phyloP scores from a whole-genome alignment of 306 rosid genomes.

The Gleditsia sinensis region DNA sequence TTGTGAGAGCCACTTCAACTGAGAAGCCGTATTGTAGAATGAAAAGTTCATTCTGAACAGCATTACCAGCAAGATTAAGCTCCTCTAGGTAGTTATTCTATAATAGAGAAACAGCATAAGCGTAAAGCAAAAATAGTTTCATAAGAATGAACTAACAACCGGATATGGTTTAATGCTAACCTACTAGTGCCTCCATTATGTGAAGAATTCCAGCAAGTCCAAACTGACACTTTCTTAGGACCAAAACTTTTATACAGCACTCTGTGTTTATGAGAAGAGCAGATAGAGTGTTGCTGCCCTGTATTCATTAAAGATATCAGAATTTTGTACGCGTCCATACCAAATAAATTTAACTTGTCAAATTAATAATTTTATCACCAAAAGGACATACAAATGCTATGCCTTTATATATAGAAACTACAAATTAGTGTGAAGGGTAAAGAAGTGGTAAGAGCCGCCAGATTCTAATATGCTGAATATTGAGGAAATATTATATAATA shows the following conservation, averaged over 20 bases:
- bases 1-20: constrained; percentile 37
- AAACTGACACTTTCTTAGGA: constrained; percentile 76
- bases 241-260: constrained; percentile 75
- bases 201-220: constrained; percentile 71
- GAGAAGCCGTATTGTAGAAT: constrained; percentile 41
- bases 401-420: constrained; percentile 18
- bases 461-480: constrained; percentile 12
- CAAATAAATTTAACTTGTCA: neutral
- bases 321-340: constrained; percentile 7
- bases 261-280: constrained; percentile 66
- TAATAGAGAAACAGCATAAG: constrained; percentile 33
- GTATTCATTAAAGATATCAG: constrained; percentile 36
- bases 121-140: neutral
- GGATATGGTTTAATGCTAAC: constrained; percentile 43
- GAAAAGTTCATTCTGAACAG: constrained; percentile 37
- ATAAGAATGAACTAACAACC: constrained; percentile 2
- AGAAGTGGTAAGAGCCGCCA: constrained; percentile 22
- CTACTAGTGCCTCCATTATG: constrained; percentile 71
- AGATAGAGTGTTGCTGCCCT: constrained; percentile 66
- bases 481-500: neutral
- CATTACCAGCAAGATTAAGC: constrained; percentile 72
- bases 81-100: constrained; percentile 70
- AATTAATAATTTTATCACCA: constrained; percentile 11
- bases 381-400: constrained; percentile 8
- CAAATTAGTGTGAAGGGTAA: constrained; percentile 24